Evolutionary conservation across 2,329 filamentous ascomycete genomes (phyloP), one percentile per base, ranked within the genome.

Genomic region (Arachnopeziza araneosa): DNA sequence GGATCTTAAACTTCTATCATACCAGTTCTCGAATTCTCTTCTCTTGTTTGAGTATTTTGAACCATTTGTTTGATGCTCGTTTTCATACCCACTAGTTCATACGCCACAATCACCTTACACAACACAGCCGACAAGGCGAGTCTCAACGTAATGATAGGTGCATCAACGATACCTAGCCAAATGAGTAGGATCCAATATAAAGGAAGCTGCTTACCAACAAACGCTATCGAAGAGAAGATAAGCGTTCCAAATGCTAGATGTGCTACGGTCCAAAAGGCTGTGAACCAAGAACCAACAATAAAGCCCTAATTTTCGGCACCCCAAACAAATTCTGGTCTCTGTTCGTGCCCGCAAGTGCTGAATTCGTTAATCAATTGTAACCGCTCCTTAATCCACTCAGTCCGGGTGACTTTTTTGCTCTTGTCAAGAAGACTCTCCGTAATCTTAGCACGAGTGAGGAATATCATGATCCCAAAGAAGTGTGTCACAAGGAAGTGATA

Each of bases 41-140:
- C 36, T 19, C 2, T 44, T 19, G 17, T 44, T 14, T 14, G 36
- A 12, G 17, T 44, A 44, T 44, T 44, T 44, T 17, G 36, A 19
- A 19, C 4, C 36, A 14, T 44, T 4, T 14, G 6, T 44, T 44
- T 44, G 36, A 44, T 44, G 17, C 36, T 44, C 36, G 36, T 44
- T 54, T 32, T 54, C 53, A 54, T 44, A 44, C 53, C 53, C 14
- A 26, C 53, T 4, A 54, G 53, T 19, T 54, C 53, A 22, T 54
- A 54, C 6, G 26, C 22, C 22, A 32, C 53, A 23, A 54, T 24
- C 12, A 22, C 6, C 12, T 32, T 26, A 3, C 53, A 36, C 7
- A 44, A 6, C 19, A 54, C 36, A 32, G 53, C 53, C 9, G 53
- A 54, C 22, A 32, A 26, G 22, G 14, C 53, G 17, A 54, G 44